Percentiles rank a stretch among this genome's conserved stretches.
Evolutionary conservation across 176 grass and related monocot species (phyloP).

Genomic region (Elymus sibiricus): DNA sequence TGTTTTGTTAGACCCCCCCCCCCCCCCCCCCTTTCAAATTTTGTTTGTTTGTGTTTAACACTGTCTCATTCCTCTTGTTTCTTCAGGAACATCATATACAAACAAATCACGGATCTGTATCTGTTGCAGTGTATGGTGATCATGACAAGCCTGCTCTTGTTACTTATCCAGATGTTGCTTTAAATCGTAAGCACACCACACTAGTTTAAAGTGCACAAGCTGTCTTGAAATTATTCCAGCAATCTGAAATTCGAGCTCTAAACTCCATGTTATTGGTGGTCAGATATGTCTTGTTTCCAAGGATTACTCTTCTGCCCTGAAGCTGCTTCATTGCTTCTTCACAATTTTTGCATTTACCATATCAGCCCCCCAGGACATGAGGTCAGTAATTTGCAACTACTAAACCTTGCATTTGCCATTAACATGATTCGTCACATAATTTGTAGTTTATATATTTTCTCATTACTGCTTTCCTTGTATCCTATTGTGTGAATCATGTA

Average conservation of each 20-base stretch:
- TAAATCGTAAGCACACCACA: constrained; percentile 62
- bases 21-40: too few species aligned
- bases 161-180: constrained; percentile 93
- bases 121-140: constrained; percentile 92
- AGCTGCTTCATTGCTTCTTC: constrained; percentile 87
- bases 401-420: not conserved
- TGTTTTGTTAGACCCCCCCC: not conserved
- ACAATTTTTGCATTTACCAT: constrained; percentile 99
- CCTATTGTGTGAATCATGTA: constrained; percentile 52
- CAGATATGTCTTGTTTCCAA: constrained; percentile 99
- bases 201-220: constrained; percentile 1
- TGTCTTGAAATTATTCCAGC: not conserved
- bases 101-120: constrained; percentile 80
- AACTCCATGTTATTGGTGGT: constrained; percentile 5
- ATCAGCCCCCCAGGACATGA: constrained; percentile 98
- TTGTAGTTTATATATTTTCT: constrained; percentile 23
- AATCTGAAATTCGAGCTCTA: not conserved
- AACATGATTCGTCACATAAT: not conserved
- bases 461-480: constrained; percentile 15
- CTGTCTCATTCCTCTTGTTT: constrained; percentile 16
- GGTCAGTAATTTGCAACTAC: constrained; percentile 46
- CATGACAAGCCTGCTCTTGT: constrained; percentile 94
- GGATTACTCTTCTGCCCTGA: constrained; percentile 96
- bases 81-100: constrained; percentile 92
- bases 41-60: not conserved